Conservation (phyloP, 2,329 filamentous ascomycete species). For the Exophiala aquamarina region DNA sequence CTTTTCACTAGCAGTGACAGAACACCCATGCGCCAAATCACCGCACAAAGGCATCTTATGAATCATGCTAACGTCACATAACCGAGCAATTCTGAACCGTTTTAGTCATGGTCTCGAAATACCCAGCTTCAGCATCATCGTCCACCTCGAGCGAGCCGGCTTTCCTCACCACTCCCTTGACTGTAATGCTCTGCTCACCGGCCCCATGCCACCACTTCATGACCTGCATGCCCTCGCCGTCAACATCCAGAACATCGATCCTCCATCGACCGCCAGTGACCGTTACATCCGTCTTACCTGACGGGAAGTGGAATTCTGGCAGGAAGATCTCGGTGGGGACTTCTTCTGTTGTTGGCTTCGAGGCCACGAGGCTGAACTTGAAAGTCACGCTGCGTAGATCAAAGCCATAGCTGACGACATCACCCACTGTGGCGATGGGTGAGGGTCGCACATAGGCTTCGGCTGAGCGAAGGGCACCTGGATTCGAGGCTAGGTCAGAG, state of each 20-base stretch:
- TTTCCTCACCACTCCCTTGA: constrained; percentile 71
- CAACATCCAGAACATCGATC: constrained; percentile 70
- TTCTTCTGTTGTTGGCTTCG: constrained; percentile 60
- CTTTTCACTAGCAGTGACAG: background rate
- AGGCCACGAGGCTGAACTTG: constrained; percentile 66
- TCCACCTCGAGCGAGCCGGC: constrained; percentile 34
- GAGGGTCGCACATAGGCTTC: constrained; percentile 90
- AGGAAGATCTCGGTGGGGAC: constrained; percentile 80
- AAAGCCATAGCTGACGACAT: constrained; percentile 71
- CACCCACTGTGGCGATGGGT: constrained; percentile 72
- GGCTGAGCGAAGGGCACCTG: constrained; percentile 76
- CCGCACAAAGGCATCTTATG: background rate
- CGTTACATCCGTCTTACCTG: constrained; percentile 67
- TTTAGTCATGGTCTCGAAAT: constrained; percentile 24
- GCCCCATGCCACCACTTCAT: constrained; percentile 91
- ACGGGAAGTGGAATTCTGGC: constrained; percentile 89
- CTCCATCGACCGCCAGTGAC: constrained; percentile 88
- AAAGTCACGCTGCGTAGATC: constrained; percentile 79
- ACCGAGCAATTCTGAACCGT: constrained; percentile 52
- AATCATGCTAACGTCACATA: constrained; percentile 22
- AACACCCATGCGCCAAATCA: background rate
- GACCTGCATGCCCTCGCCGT: constrained; percentile 69
- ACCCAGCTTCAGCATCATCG: constrained; percentile 31
- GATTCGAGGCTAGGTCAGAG: constrained; percentile 35
- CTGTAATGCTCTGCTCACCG: constrained; percentile 75